A percentile compares a stretch with the other conserved stretches of the same genome.
Conservation (phyloP, 371 early-diverging fungal genomes). For the Lichtheimia corymbifera region DNA sequence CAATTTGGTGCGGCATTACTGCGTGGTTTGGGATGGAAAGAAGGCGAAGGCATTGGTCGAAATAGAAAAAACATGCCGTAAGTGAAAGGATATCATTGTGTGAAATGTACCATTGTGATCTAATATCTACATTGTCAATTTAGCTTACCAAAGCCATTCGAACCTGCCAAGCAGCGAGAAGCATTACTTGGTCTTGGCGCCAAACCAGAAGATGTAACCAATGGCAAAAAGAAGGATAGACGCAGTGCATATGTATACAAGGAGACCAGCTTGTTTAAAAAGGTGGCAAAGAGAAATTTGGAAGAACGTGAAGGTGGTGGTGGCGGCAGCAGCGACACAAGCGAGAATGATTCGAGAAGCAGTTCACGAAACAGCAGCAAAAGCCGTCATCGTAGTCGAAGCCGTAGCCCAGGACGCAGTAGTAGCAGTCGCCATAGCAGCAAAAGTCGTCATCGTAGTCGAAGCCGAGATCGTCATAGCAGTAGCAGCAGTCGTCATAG, state of each 20-base stretch:
- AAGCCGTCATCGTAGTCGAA: slow-evolving; percentile 14
- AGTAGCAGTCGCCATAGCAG: slow-evolving; percentile 8
- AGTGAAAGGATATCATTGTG: slow-evolving; percentile 12
- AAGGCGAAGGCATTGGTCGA: slow-evolving; percentile 70
- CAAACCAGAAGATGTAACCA: slow-evolving; percentile 48
- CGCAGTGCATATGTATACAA: slow-evolving; percentile 39
- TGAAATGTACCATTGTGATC: neutral
- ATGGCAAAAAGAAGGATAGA: slow-evolving; percentile 23
- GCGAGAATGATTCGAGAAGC: slow-evolving; percentile 8
- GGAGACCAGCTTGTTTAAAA: slow-evolving; percentile 46
- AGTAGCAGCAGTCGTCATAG: slow-evolving; percentile 6
- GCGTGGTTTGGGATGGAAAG: slow-evolving; percentile 92
- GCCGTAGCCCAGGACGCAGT: slow-evolving; percentile 8
- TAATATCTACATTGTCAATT: slow-evolving; percentile 6
- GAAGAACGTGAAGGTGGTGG: slow-evolving; percentile 21
- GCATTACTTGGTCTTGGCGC: slow-evolving; percentile 79
- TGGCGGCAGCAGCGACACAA: neutral
- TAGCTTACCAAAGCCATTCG: slow-evolving; percentile 27
- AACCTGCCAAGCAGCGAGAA: slow-evolving; percentile 60
- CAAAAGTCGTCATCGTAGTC: neutral
- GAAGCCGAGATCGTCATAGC: neutral
- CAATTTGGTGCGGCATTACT: slow-evolving; percentile 89
- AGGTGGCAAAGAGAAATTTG: slow-evolving; percentile 33
- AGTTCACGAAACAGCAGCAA: slow-evolving; percentile 7
- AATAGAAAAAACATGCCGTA: slow-evolving; percentile 37